Evolutionary conservation across 441 rosid species (phyloP).

Genomic region (Pelargonium citronellum): DNA sequence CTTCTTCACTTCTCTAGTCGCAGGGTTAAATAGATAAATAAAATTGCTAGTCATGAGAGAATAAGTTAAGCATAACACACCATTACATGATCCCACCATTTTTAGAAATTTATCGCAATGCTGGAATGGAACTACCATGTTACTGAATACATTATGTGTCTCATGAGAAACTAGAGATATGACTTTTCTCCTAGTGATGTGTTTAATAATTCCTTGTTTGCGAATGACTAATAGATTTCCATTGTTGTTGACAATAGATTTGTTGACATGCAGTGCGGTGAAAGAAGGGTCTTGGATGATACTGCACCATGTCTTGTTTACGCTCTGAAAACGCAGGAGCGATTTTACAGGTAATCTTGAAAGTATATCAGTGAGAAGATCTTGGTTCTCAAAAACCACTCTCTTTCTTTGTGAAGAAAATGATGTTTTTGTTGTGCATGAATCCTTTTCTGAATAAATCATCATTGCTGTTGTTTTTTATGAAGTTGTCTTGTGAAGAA

Average conservation of each 20-base stretch:
- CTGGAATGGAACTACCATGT: slow-evolving; percentile 1
- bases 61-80: slow-evolving; percentile 2
- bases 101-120: not conserved
- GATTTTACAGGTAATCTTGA: slow-evolving; percentile 16
- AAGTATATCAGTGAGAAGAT: slow-evolving; percentile 8
- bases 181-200: not conserved
- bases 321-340: slow-evolving; percentile 1
- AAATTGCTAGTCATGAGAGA: not conserved
- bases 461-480: too few relatives aligned
- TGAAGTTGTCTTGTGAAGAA: too few relatives aligned
- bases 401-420: not conserved
- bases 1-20: slow-evolving; percentile 5
- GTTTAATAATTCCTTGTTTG: not conserved
- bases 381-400: not conserved
- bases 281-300: slow-evolving; percentile 8
- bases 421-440: not conserved
- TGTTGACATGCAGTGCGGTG: slow-evolving; percentile 7
- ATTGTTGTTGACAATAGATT: not conserved
- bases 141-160: not conserved
- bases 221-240: not conserved
- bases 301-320: slow-evolving; percentile 1
- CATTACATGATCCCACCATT: not conserved
- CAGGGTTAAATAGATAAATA: not conserved
- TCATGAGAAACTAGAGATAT: not conserved
- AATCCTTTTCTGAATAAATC: not conserved